Base-by-base conservation (phyloP, 2,329 filamentous ascomycete genomes). In the Teratosphaeria viscida region DNA sequence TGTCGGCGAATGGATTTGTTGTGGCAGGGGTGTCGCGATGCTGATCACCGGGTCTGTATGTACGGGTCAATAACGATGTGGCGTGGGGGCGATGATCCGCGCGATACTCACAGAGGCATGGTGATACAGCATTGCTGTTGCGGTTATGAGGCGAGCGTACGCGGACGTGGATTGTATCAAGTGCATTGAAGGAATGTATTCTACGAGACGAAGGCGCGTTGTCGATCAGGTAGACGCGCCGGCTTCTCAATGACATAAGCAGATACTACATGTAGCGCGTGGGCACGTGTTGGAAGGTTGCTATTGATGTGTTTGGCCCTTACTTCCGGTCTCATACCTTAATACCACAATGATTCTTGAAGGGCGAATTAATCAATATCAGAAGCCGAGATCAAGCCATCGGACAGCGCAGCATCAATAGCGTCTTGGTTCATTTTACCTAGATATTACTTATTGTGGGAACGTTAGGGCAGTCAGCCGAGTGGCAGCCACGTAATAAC, bases 1-100 rank as follows among this genome's bases (percentile, higher is more conserved):
- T 73, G 66, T 92, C 88, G 72, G 90, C 86, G 74, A 94, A 99
- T 7, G 92, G 92, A 70, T 96, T 97, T 63, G 75, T 73, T 59
- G 75, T 73, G 39, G 74, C 69, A 49, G 76, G 72, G 37, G 68
- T 72, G 58, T 71, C 67, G 59, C 70, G 66, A 61, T 73, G 66
- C 63, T 74, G 70, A 61, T 74, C 71, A 65, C 71, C 71, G 59
- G 68, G 71, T 54, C 71, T 74, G 56, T 14, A 7, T 1, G 7
- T 23, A 23, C 7, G 52, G 57, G 70, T 35, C 56, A 57, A 23
- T 19, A 16, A n/a, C 16, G 3, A 12, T 54, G 39, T 29, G 23
- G 26, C 64, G 63, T 57, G 16, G 10, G 27, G 55, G 14, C 29
- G 47, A n/a, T 57, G 27, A 1, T 23, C 1, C 11, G 11, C 16